These are phyloP conservation scores for Boletellus ananiceps DNA, from an alignment of 768 basidiomycete genomes.

Conservation along the genomic window DNA sequence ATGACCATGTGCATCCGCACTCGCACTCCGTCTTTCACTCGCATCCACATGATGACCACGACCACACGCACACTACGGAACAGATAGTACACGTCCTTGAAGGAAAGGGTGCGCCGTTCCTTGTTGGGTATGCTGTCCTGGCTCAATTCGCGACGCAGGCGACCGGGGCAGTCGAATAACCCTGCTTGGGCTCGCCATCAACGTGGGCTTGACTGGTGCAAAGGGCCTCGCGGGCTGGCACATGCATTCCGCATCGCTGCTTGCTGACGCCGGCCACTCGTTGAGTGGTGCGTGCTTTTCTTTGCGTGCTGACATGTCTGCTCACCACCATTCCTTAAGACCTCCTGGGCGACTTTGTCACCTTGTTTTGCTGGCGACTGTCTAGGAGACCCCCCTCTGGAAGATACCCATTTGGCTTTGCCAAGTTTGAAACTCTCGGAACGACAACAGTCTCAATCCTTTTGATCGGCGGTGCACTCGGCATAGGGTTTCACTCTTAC, in stretches of 20 bases:
- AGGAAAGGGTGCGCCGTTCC: slow-evolving; percentile 50
- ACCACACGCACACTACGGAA: slow-evolving; percentile 57
- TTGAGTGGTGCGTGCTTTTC: slow-evolving; percentile 61
- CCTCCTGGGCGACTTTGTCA: slow-evolving; percentile 87
- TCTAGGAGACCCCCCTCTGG: slow-evolving; percentile 77
- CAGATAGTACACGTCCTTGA: slow-evolving; percentile 63
- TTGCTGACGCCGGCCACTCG: slow-evolving; percentile 94
- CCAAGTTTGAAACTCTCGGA: slow-evolving; percentile 93
- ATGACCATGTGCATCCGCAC: slow-evolving; percentile 51
- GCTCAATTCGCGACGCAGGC: slow-evolving; percentile 36
- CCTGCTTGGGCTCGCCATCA: slow-evolving; percentile 76
- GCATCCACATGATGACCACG: slow-evolving; percentile 59
- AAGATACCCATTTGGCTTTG: slow-evolving; percentile 82
- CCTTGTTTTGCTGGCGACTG: slow-evolving; percentile 82
- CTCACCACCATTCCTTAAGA: slow-evolving; percentile 39
- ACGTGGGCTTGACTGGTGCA: slow-evolving; percentile 72
- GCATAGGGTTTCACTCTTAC: slow-evolving; percentile 89
- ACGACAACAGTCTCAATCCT: slow-evolving; percentile 87
- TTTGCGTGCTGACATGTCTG: background rate
- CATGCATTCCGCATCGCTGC: slow-evolving; percentile 83
- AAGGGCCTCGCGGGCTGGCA: slow-evolving; percentile 90
- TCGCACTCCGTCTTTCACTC: slow-evolving; percentile 64
- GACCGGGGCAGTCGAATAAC: slow-evolving; percentile 84
- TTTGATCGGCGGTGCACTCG: slow-evolving; percentile 77
- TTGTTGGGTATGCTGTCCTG: background rate